These are phyloP conservation scores for Botrytis hyacinthi DNA, from an alignment of 2,329 filamentous ascomycete species.

Conservation along the genomic window DNA sequence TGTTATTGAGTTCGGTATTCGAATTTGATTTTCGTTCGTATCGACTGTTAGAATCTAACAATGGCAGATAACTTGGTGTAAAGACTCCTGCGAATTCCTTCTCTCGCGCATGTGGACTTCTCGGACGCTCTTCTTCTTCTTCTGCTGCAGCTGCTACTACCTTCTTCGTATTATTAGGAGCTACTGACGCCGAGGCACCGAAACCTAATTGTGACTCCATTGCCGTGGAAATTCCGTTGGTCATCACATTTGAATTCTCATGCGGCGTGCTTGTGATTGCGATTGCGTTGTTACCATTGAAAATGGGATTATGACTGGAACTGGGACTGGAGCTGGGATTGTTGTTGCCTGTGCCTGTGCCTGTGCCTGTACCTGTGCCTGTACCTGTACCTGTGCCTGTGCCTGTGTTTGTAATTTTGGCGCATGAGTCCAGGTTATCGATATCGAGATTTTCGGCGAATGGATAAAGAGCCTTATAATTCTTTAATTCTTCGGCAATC, in stretches of 20 bases:
- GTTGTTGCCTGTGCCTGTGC: neutral
- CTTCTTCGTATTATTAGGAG: conserved; percentile 1
- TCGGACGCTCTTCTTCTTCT: conserved; percentile 39
- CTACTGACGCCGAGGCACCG: neutral
- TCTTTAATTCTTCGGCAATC: conserved; percentile 36
- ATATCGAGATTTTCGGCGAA: conserved; percentile 20
- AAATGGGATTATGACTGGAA: neutral
- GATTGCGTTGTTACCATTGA: neutral
- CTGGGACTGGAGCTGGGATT: neutral
- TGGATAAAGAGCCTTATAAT: conserved; percentile 32
- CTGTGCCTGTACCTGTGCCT: neutral
- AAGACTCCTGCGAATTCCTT: conserved; percentile 61
- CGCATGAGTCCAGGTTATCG: conserved; percentile 30
- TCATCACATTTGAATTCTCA: conserved; percentile 5
- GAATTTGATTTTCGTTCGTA: conserved; percentile 23
- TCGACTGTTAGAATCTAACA: conserved; percentile 49
- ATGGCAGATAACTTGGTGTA: conserved; percentile 59
- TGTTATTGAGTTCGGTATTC: conserved; percentile 13
- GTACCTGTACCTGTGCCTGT: neutral
- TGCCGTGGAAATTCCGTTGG: conserved; percentile 7
- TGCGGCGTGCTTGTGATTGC: neutral
- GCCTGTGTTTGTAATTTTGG: neutral
- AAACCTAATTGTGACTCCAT: conserved; percentile 12
- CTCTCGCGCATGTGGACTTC: conserved; percentile 54
- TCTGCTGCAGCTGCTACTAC: neutral